These are phyloP conservation scores for Venturia nashicola DNA, from an alignment of 2,329 filamentous ascomycete genomes.

Conservation along the genomic window DNA sequence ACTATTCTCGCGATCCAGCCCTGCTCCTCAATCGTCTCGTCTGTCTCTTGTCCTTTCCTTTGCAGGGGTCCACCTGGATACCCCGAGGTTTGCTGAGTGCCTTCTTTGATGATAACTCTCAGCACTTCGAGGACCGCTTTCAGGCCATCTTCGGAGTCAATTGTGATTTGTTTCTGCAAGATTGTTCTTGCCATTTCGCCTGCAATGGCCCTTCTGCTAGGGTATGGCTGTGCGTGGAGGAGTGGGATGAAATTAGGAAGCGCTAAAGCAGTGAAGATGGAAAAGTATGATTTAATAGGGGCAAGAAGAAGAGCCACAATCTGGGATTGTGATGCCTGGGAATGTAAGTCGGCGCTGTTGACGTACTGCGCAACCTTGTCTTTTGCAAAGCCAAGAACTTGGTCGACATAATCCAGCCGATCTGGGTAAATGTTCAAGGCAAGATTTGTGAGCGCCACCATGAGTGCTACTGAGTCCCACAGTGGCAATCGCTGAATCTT, in stretches of 20 bases:
- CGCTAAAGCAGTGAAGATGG: slow-evolving; percentile 90
- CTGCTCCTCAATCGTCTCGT: slow-evolving; percentile 96
- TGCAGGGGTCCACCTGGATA: slow-evolving; percentile 70
- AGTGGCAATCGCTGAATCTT: slow-evolving; percentile 84
- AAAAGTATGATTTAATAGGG: slow-evolving; percentile 79
- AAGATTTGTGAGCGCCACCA: slow-evolving; percentile 88
- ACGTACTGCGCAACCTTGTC: slow-evolving; percentile 78
- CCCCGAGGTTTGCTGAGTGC: slow-evolving; percentile 64
- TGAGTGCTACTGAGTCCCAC: slow-evolving; percentile 83
- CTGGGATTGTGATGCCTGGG: slow-evolving; percentile 73
- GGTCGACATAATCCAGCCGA: slow-evolving; percentile 85
- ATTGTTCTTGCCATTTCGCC: slow-evolving; percentile 75
- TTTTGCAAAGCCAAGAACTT: slow-evolving; percentile 79
- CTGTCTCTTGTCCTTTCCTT: slow-evolving; percentile 70
- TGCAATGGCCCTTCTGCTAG: slow-evolving; percentile 79
- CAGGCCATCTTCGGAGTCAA: slow-evolving; percentile 65
- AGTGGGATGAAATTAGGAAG: slow-evolving; percentile 86
- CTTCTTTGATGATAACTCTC: slow-evolving; percentile 87
- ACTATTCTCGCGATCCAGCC: slow-evolving; percentile 90
- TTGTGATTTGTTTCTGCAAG: slow-evolving; percentile 69
- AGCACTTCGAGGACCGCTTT: slow-evolving; percentile 82
- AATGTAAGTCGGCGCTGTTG: slow-evolving; percentile 92
- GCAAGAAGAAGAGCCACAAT: slow-evolving; percentile 83
- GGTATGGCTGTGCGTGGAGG: slow-evolving; percentile 82
- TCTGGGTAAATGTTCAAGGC: slow-evolving; percentile 95